phyloP scores from a whole-genome alignment of 1,284 basidiomycete species.

The Cutaneotrichosporon cavernicola region DNA sequence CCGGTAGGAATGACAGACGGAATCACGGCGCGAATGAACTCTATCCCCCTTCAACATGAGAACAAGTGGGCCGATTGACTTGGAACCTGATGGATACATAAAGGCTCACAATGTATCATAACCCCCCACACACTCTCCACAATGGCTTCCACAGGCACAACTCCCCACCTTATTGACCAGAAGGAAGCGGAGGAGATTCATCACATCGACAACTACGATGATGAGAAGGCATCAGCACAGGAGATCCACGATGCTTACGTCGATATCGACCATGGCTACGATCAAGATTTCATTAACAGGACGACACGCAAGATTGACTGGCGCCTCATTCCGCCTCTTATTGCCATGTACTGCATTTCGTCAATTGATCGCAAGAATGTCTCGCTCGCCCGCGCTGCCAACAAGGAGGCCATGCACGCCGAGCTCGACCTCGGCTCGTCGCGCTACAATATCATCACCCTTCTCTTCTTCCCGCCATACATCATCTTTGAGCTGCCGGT shows the following conservation, averaged over 20 bases:
- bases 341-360: conserved; percentile 26
- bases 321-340: conserved; percentile 22
- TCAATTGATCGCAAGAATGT: conserved; percentile 30
- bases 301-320: conserved; percentile 21
- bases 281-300: conserved; percentile 11
- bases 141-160: neutral
- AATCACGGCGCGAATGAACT: too few species aligned
- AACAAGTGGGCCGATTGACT: too few species aligned
- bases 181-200: neutral
- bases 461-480: conserved; percentile 36
- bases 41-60: too few species aligned
- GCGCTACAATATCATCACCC: conserved; percentile 47
- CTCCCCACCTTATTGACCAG: neutral
- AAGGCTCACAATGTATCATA: neutral
- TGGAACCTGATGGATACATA: neutral
- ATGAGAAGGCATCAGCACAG: neutral
- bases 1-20: too few species aligned
- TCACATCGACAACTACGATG: neutral
- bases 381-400: conserved; percentile 24
- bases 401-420: conserved; percentile 17
- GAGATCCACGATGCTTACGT: neutral
- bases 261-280: conserved; percentile 22
- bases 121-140: neutral
- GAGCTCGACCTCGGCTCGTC: conserved; percentile 28
- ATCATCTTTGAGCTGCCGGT: conserved; percentile 41